Evolutionary conservation across 768 basidiomycete species (phyloP).

Genomic region (Psilocybe cyanescens): DNA sequence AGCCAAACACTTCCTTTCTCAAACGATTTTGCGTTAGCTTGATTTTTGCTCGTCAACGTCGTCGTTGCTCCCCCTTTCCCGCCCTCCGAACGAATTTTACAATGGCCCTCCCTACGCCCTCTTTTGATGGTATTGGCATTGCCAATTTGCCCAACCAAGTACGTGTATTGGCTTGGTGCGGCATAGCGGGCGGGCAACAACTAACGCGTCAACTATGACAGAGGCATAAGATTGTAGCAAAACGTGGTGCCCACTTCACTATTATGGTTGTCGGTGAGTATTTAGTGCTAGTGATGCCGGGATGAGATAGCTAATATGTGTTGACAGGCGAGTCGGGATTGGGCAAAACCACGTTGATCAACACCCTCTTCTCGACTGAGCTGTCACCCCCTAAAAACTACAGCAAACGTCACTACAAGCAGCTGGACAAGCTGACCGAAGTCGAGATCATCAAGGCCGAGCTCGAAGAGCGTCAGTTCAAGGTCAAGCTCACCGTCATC

Average conservation of each 20-base stretch:
- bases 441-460: constrained; percentile 99
- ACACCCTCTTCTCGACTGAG: constrained; percentile 98
- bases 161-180: constrained; percentile 20
- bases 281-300: neutral
- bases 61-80: constrained; percentile 28
- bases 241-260: constrained; percentile 96
- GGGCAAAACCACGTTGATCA: constrained; percentile 97
- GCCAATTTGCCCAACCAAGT: constrained; percentile 99
- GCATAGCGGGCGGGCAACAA: constrained; percentile 2
- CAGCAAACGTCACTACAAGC: constrained; percentile 86
- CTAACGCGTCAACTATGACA: constrained; percentile 43
- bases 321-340: constrained; percentile 89
- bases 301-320: neutral
- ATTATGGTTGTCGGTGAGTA: constrained; percentile 96
- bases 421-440: constrained; percentile 98
- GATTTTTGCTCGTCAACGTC: constrained; percentile 25
- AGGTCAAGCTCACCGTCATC: constrained; percentile 98
- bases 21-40: constrained; percentile 37
- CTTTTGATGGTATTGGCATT: constrained; percentile 86
- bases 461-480: constrained; percentile 98
- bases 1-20: constrained; percentile 30
- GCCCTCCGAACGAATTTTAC: constrained; percentile 21
- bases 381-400: constrained; percentile 93
- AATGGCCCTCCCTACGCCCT: constrained; percentile 50
- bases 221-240: constrained; percentile 99